phyloP scores from a whole-genome alignment of 2,329 filamentous ascomycete species.

The Scedosporium minutisporum region DNA sequence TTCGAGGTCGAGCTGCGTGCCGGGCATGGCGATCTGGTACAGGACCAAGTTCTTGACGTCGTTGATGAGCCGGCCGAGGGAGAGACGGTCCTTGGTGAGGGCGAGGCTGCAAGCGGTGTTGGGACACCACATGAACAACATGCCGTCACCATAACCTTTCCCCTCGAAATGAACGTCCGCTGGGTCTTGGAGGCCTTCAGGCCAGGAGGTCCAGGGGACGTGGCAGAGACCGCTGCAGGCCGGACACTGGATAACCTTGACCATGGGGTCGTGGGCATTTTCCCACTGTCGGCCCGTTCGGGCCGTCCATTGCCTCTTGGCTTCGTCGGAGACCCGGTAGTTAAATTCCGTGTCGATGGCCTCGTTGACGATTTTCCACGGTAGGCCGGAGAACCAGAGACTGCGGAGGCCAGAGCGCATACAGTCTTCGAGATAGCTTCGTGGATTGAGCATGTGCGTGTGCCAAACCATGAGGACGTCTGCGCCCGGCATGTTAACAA shows the following conservation, averaged over 20 bases:
- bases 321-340: conserved; percentile 37
- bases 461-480: conserved; percentile 78
- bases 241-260: conserved; percentile 46
- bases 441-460: conserved; percentile 67
- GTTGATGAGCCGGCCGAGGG: conserved; percentile 49
- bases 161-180: conserved; percentile 26
- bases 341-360: conserved; percentile 51
- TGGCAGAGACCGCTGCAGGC: conserved; percentile 31
- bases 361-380: conserved; percentile 50
- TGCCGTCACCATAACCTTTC: conserved; percentile 49
- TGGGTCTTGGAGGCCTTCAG: conserved; percentile 18
- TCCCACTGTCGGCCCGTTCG: conserved; percentile 48
- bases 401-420: conserved; percentile 45
- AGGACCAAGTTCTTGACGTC: conserved; percentile 42
- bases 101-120: conserved; percentile 31
- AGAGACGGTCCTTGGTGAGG: conserved; percentile 49
- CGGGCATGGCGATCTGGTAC: conserved; percentile 49
- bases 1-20: conserved; percentile 50
- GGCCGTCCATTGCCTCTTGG: conserved; percentile 35
- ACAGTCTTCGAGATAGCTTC: conserved; percentile 65
- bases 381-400: conserved; percentile 54
- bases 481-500: conserved; percentile 13
- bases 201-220: conserved; percentile 53
- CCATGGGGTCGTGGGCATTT: conserved; percentile 39
- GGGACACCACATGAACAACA: conserved; percentile 40